A percentile compares a stretch with the other conserved stretches of the same genome.
Conservation (phyloP, 2,329 filamentous ascomycete genomes). For the Cladosporium austrohemisphaericum region DNA sequence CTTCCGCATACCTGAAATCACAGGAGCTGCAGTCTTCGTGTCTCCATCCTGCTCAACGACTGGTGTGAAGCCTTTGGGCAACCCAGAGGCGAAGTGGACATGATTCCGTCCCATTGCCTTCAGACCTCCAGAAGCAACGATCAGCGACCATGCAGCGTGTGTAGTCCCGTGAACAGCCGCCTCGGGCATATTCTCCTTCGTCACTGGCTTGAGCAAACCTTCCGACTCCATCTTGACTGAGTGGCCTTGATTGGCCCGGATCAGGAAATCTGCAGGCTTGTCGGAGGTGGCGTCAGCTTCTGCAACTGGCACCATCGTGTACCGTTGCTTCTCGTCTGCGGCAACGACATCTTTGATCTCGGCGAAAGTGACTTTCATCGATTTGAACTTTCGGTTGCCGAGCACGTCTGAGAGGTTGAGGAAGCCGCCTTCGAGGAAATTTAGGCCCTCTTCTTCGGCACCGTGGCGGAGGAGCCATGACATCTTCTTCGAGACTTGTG, state of each 20-base stretch:
- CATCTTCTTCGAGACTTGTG: slow-evolving; percentile 34
- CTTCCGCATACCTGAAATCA: slow-evolving; percentile 52
- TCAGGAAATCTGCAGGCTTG: slow-evolving; percentile 68
- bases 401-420: slow-evolving; percentile 58
- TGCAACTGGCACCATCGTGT: slow-evolving; percentile 63
- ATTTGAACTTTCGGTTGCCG: slow-evolving; percentile 58
- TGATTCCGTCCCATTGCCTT: slow-evolving; percentile 80
- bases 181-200: slow-evolving; percentile 38
- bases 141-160: slow-evolving; percentile 71
- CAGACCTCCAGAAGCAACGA: slow-evolving; percentile 72
- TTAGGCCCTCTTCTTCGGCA: slow-evolving; percentile 57
- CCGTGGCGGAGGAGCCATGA: slow-evolving; percentile 58
- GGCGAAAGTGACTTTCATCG: slow-evolving; percentile 67
- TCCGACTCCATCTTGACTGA: slow-evolving; percentile 73
- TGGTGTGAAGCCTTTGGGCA: slow-evolving; percentile 49
- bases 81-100: slow-evolving; percentile 79
- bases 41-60: slow-evolving; percentile 27
- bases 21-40: slow-evolving; percentile 51
- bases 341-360: slow-evolving; percentile 69
- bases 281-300: slow-evolving; percentile 24
- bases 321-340: slow-evolving; percentile 86
- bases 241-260: slow-evolving; percentile 95
- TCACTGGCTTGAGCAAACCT: slow-evolving; percentile 66
- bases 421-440: slow-evolving; percentile 57
- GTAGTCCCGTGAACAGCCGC: slow-evolving; percentile 83